phyloP scores from a whole-genome alignment of 805 yeast species.

The Metschnikowia reukaufii region DNA sequence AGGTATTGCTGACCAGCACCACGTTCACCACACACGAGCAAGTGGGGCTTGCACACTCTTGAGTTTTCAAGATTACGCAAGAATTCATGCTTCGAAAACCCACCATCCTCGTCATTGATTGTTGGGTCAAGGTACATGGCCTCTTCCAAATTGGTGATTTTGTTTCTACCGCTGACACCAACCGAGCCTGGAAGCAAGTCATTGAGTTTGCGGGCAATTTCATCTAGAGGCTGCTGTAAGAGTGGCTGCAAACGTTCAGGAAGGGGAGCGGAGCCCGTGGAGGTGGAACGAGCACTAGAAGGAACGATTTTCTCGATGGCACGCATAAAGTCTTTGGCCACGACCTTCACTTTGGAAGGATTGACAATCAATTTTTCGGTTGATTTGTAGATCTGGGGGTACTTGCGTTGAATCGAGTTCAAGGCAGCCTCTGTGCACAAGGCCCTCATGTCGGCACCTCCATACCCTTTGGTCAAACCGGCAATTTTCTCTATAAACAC shows the following conservation, averaged over 20 bases:
- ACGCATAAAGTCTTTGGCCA: slow-evolving; percentile 78
- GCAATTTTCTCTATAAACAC: slow-evolving; percentile 68
- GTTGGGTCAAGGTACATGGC: slow-evolving; percentile 63
- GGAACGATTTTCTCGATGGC: slow-evolving; percentile 89
- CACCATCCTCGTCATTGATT: slow-evolving; percentile 57
- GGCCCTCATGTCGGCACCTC: slow-evolving; percentile 96
- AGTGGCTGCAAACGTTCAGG: slow-evolving; percentile 73
- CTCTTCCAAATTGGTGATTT: slow-evolving; percentile 62
- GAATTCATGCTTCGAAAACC: slow-evolving; percentile 68
- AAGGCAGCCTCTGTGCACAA: slow-evolving; percentile 95
- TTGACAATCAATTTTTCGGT: slow-evolving; percentile 72
- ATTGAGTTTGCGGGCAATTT: slow-evolving; percentile 49
- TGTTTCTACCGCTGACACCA: slow-evolving; percentile 39
- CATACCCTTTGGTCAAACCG: slow-evolving; percentile 86
- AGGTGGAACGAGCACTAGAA: slow-evolving; percentile 83
- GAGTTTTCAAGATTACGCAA: slow-evolving; percentile 50
- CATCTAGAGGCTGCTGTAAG: slow-evolving; percentile 49
- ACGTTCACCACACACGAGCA: slow-evolving; percentile 65
- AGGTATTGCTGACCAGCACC: slow-evolving; percentile 90
- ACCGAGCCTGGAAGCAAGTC: slow-evolving; percentile 56
- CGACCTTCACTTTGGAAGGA: slow-evolving; percentile 68
- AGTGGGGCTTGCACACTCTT: slow-evolving; percentile 78
- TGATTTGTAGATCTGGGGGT: slow-evolving; percentile 87
- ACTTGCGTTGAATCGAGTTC: slow-evolving; percentile 84
- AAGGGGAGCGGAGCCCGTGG: slow-evolving; percentile 70